phyloP scores from a whole-genome alignment of 768 basidiomycete genomes.

The Suillus sp. region DNA sequence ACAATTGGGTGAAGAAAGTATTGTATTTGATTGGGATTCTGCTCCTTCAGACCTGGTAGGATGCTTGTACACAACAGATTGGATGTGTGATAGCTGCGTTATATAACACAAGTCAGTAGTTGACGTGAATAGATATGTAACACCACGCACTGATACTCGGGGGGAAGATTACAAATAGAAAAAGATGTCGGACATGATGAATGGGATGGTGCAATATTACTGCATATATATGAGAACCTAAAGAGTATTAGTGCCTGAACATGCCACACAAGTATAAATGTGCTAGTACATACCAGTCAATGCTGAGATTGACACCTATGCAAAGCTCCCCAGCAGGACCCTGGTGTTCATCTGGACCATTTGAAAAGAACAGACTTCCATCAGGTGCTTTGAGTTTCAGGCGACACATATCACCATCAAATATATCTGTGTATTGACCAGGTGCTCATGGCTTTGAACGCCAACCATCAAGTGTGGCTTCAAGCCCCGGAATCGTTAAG shows the following conservation, averaged over 20 bases:
- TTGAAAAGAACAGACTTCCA: conserved; percentile 32
- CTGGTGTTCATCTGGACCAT: conserved; percentile 11
- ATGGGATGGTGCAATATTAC: conserved; percentile 38
- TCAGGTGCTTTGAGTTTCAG: conserved; percentile 25
- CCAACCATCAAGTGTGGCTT: conserved; percentile 27
- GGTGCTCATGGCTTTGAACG: neutral
- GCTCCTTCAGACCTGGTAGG: too few species aligned
- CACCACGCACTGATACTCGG: conserved; percentile 25
- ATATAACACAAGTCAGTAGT: too few species aligned
- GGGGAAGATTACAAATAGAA: conserved; percentile 33
- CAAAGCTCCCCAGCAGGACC: conserved; percentile 28
- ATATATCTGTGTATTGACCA: conserved; percentile 27
- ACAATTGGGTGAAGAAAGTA: too few species aligned
- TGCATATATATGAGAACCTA: conserved; percentile 40
- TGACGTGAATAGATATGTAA: conserved; percentile 27
- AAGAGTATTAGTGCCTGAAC: conserved; percentile 1
- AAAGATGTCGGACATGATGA: conserved; percentile 38
- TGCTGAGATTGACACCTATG: conserved; percentile 30
- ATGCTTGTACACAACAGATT: neutral
- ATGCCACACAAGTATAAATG: neutral
- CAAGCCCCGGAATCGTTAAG: conserved; percentile 24
- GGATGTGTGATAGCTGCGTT: neutral
- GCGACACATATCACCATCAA: conserved; percentile 31
- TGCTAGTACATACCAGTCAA: conserved; percentile 32
- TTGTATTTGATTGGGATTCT: too few species aligned